A percentile compares a stretch with the other conserved stretches of the same genome.
These are phyloP conservation scores for Theileria sp. DNA, from an alignment of 169 alveolate genomes.

Conservation along the genomic window DNA sequence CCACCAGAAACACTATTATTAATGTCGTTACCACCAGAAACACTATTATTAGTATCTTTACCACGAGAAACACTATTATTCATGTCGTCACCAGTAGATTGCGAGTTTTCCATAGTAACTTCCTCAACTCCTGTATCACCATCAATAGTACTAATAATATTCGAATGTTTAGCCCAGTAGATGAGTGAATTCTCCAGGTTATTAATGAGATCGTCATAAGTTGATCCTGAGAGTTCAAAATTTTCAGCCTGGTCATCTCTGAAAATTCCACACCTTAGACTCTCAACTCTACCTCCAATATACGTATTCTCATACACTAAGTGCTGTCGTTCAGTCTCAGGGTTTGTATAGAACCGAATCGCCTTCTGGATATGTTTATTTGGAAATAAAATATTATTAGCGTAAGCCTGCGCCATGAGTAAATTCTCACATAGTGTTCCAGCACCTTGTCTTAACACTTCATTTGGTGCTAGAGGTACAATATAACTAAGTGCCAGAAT, in stretches of 20 bases:
- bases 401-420: conserved; percentile 97
- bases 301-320: conserved; percentile 84
- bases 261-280: conserved; percentile 93
- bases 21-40: neutral
- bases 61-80: no score
- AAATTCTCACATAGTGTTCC: conserved; percentile 98
- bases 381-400: conserved; percentile 92
- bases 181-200: conserved; percentile 74
- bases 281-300: conserved; percentile 97
- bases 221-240: conserved; percentile 85
- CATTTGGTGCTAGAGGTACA: conserved; percentile 95
- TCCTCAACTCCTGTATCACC: neutral
- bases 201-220: conserved; percentile 85
- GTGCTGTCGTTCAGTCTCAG: conserved; percentile 64
- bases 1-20: no score
- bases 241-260: conserved; percentile 93
- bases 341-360: conserved; percentile 75
- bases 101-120: neutral
- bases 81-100: neutral
- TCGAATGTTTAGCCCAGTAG: conserved; percentile 76
- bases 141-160: conserved; percentile 15
- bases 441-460: conserved; percentile 96
- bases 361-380: conserved; percentile 90
- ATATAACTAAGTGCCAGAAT: conserved; percentile 95
- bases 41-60: neutral